Evolutionary conservation across 2,329 filamentous ascomycete species (phyloP), one percentile per base, ranked within the genome.

Genomic region (Paraconiothyrium sp.): DNA sequence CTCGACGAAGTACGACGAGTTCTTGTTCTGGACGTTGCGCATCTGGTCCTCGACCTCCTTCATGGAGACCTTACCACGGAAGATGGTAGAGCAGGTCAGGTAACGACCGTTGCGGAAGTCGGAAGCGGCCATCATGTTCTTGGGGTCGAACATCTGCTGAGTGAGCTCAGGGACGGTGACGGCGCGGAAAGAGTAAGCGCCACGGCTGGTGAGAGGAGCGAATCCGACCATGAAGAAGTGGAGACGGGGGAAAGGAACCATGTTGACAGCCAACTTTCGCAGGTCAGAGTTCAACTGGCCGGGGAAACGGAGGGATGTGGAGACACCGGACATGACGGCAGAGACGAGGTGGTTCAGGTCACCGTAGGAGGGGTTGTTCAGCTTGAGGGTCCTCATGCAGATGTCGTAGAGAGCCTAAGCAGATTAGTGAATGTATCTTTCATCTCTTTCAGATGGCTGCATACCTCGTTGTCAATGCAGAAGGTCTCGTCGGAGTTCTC

Each of bases 211-310:
- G 78, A 99, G 89, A 80, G 95, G 95, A 83, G 95, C 94, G 82
- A 99, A 99, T 83, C 95, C 95, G 82, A 99, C 95, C 95, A 99
- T 99, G 90, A 99, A 99, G 91, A 99, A 99, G 86, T 99, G 95
- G 68, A 99, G 93, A 93, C 95, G 95, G 74, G 95, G 95, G 92
- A 99, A 99, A 67, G 95, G 95, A 84, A 99, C 95, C 89, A 99
- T 99, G 92, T 99, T 99, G 84, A 99, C 95, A 74, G 95, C 95
- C 79, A 99, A 86, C 89, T 99, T 99, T 86, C 95, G 93, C 74
- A 99, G 92, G 83, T 99, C 95, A 80, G 95, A 99, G 92, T 99
- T 99, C 73, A 99, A 91, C 89, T 99, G 95, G 82, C 95, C 95
- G 60, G 95, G 95, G 92, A 99, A 99, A 84, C 95, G 95, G 80